Percentiles rank a stretch among this genome's conserved stretches.
Evolutionary conservation across 768 basidiomycete species (phyloP).

Genomic region (Lentinula detonsa): DNA sequence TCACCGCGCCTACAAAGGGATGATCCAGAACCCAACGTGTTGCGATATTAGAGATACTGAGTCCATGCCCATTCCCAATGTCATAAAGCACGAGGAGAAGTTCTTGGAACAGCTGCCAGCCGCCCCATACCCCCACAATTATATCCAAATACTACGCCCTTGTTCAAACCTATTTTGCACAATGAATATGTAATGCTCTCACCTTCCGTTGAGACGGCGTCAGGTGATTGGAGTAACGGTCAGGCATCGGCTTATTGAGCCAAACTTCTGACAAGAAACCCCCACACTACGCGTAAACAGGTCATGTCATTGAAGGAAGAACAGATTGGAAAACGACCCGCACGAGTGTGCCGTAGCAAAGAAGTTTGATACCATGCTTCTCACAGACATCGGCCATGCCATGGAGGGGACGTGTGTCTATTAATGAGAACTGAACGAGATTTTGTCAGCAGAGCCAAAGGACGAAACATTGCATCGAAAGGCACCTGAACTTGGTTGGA

Average conservation of each 20-base stretch:
- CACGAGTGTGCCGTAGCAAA: conserved; percentile 81
- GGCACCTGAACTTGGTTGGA: conserved; percentile 81
- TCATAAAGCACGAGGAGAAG: conserved; percentile 51
- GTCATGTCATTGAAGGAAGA: conserved; percentile 7
- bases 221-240: conserved; percentile 58
- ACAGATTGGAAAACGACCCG: conserved; percentile 17
- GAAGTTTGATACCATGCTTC: conserved; percentile 63
- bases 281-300: conserved; percentile 51
- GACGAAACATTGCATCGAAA: neutral
- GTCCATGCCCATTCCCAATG: conserved; percentile 64
- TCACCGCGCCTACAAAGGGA: conserved; percentile 67
- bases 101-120: conserved; percentile 68
- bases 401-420: conserved; percentile 72
- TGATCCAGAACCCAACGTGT: conserved; percentile 83
- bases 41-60: conserved; percentile 73
- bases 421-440: conserved; percentile 61
- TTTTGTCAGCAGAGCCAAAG: neutral
- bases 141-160: conserved; percentile 71
- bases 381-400: conserved; percentile 75
- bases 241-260: conserved; percentile 63
- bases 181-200: conserved; percentile 12
- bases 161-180: neutral
- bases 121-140: conserved; percentile 75
- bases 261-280: conserved; percentile 78
- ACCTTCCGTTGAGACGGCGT: conserved; percentile 85